phyloP scores from a whole-genome alignment of 2,329 filamentous ascomycete species.

The Paraphoma chrysanthemicola region DNA sequence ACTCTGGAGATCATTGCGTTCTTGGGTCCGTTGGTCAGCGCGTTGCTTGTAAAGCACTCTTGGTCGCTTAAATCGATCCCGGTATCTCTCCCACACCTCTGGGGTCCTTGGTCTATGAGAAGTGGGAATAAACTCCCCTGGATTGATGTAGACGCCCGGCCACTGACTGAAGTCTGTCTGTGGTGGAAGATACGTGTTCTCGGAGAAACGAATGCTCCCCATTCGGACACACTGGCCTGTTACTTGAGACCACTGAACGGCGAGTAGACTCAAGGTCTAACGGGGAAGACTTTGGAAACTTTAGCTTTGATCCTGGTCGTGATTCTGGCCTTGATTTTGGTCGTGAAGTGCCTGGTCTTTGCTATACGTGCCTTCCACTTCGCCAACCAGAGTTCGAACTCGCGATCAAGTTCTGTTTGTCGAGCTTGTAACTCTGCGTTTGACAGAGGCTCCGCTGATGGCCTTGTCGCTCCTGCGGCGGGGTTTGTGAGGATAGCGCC shows the following conservation, averaged over 20 bases:
- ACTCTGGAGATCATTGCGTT: constrained; percentile 3
- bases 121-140: constrained; percentile 27
- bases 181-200: background rate
- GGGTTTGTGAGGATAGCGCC: too few species aligned
- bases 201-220: constrained; percentile 12
- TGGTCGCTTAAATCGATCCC: constrained; percentile 18
- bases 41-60: background rate
- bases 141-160: constrained; percentile 32
- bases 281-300: background rate
- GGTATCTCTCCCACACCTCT: constrained; percentile 31
- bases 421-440: background rate
- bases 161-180: constrained; percentile 24
- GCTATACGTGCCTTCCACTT: background rate
- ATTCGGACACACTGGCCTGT: background rate
- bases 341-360: background rate
- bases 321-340: background rate
- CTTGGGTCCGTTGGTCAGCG: constrained; percentile 3
- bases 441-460: background rate
- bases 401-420: background rate
- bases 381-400: background rate
- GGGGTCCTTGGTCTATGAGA: constrained; percentile 12
- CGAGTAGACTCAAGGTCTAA: background rate
- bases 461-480: background rate
- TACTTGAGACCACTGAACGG: background rate
- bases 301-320: background rate